Conservation (phyloP, 2,329 filamentous ascomycete species). For the Phialophora verrucosa region DNA sequence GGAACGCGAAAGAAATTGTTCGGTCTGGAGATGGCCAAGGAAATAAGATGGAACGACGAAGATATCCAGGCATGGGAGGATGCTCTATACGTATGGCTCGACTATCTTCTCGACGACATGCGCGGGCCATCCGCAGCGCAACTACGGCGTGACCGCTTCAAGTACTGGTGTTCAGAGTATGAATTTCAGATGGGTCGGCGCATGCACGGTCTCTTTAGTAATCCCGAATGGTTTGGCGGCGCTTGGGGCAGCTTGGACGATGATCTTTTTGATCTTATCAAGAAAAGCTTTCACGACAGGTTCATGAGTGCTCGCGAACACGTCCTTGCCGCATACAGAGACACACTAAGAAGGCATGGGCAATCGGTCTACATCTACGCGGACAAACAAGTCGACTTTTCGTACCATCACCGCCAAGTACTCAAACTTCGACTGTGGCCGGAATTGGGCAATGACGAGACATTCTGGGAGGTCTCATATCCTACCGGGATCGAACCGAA, state of each 20-base stretch:
- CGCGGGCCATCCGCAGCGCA: conserved; percentile 6
- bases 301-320: conserved; percentile 24
- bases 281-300: conserved; percentile 15
- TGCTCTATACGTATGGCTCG: conserved; percentile 16
- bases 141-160: conserved; percentile 18
- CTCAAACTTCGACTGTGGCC: background rate
- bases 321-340: conserved; percentile 11
- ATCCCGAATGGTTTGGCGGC: background rate
- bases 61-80: conserved; percentile 6
- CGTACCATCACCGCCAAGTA: background rate
- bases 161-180: conserved; percentile 20
- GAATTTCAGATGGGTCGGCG: conserved; percentile 16
- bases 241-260: background rate
- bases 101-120: conserved; percentile 18
- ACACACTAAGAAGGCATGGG: conserved; percentile 15
- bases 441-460: conserved; percentile 2
- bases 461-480: conserved; percentile 26
- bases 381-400: background rate
- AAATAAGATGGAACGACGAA: conserved; percentile 7
- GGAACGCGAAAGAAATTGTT: conserved; percentile 4
- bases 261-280: background rate
- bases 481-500: conserved; percentile 21
- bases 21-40: background rate
- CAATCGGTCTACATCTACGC: background rate
- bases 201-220: background rate